Evolutionary conservation across 352 stramenopile genomes (phyloP), one percentile per base, ranked within the genome.

Genomic region (Pythium phragmitis): DNA sequence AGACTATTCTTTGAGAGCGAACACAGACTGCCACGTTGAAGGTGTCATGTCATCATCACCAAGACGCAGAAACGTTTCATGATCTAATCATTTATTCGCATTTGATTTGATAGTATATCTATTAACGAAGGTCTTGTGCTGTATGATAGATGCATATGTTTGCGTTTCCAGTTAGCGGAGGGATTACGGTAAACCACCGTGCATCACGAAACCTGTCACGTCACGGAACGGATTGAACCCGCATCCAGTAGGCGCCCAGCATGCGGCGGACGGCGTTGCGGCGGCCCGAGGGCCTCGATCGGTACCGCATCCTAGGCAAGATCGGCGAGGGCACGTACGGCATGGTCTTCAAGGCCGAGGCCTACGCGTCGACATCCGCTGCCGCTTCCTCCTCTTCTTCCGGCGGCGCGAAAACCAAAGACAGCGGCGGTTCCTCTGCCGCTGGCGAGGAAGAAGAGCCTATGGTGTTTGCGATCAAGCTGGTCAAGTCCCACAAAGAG

Each of bases 401-500:
- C 9, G n/a, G n/a, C 50, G 30, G 26, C 30, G 30, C 48, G 28
- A 59, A 39, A 45, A 54, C 60, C 33, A 60, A 57, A 49, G 56
- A 50, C 11, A 60, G 50, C 17, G 39, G 39, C 39, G 39, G 13
- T n/a, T 17, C 39, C 39, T 2, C 13, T 5, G 7, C 39, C 19
- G 26, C n/a, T n/a, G 60, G 45, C 2, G 82, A 88, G 42, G 82
- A 93, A 33, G 80, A 93, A 53, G 85, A 96, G 63, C 75, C 81
- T 39, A 80, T 89, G 77, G 90, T 76, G 52, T 94, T 96, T 57
- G 88, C 86, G 14, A 89, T 96, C 64, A 96, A 96, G 60, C 61
- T 96, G 62, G 88, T 96, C 62, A 94, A 96, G 72, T 86, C 83
- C 7, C 89, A 96, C 60, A 96, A 95, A 52, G 89, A 96, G 60